A percentile compares a stretch with the other conserved stretches of the same genome.
Evolutionary conservation across 73 alveolate species (phyloP).

Genomic region (Paramecium sexaurelia): DNA sequence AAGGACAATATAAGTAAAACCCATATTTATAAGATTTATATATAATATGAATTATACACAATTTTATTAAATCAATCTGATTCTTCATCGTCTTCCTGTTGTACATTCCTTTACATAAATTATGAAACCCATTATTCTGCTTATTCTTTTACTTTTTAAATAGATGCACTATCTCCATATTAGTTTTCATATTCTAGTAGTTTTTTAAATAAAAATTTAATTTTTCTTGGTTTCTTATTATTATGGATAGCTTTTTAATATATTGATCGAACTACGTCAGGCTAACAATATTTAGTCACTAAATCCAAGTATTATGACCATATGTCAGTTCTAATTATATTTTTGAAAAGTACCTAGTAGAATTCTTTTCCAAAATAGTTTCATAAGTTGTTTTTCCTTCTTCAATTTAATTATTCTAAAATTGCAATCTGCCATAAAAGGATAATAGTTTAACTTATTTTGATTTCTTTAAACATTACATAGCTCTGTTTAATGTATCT

Average conservation of each 20-base stretch:
- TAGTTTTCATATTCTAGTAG: constrained; percentile 77
- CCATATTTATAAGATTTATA: background rate
- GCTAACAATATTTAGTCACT: constrained; percentile 87
- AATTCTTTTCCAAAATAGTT: constrained; percentile 86
- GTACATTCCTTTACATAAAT: background rate
- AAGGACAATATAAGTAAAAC: too few species aligned
- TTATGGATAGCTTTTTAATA: constrained; percentile 70
- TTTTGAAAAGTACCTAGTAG: constrained; percentile 66
- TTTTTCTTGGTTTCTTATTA: constrained; percentile 73
- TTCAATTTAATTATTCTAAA: constrained; percentile 83
- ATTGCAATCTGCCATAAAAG: constrained; percentile 85
- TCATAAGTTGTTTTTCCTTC: constrained; percentile 95
- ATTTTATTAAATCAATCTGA: constrained; percentile 31
- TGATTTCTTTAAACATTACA: constrained; percentile 82
- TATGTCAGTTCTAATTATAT: constrained; percentile 86
- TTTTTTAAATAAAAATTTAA: constrained; percentile 81
- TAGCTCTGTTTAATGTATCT: constrained; percentile 76
- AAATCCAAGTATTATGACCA: constrained; percentile 93
- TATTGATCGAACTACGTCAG: constrained; percentile 69
- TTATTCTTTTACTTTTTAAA: constrained; percentile 76
- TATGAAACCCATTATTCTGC: constrained; percentile 74
- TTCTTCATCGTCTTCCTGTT: constrained; percentile 12
- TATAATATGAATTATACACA: background rate
- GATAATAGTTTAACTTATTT: constrained; percentile 82
- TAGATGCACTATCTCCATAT: constrained; percentile 73